Base-by-base conservation (phyloP, 352 stramenopile species). In the Globisporangium ultimum region DNA sequence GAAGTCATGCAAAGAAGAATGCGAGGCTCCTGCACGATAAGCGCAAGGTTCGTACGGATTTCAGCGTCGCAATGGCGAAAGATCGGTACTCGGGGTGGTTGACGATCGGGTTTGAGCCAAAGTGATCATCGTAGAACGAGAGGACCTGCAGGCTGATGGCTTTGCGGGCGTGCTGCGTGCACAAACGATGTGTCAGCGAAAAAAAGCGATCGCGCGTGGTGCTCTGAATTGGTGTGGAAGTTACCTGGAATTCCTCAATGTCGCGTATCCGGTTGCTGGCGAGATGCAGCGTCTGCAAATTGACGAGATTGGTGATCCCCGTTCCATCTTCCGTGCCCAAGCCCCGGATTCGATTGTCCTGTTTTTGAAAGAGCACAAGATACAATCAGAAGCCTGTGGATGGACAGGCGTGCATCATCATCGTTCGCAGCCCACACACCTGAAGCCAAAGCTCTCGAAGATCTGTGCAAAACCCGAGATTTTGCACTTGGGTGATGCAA, bases 371-470 rank as follows among this genome's bases (percentile, higher is more conserved):
- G n/a, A 21, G 18, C 43, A 52, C 24, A 10, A 46, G 18, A 36
- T 52, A 21, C 5, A 21, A 55, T 46, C n/a, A 20, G 3, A 24
- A 47, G 1, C 4, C n/a, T n/a, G n/a, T n/a, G n/a, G n/a, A n/a
- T n/a, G n/a, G n/a, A 36, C 8, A 22, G 38, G 4, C 11, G 28
- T 10, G 28, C 7, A 10, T 10, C 8, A 5, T 36, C 28, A 36
- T 36, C 28, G 8, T 6, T 36, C n/a, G 4, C 2, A 42, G 36
- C 36, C 8, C 11, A 2, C 17, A 21, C 24, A 82, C 75, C 64
- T 96, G 88, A 2, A 96, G 62, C 76, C 80, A 94, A 24, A 97
- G 64, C 66, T 96, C 88, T 22, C 81, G 73, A 20, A 97, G 49
- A 42, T 95, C 84, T 13, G 71, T 76, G 52, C 79, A 89, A 17